Evolutionary conservation across 2,329 filamentous ascomycete genomes (phyloP).

Genomic region (Xylaria sp.): DNA sequence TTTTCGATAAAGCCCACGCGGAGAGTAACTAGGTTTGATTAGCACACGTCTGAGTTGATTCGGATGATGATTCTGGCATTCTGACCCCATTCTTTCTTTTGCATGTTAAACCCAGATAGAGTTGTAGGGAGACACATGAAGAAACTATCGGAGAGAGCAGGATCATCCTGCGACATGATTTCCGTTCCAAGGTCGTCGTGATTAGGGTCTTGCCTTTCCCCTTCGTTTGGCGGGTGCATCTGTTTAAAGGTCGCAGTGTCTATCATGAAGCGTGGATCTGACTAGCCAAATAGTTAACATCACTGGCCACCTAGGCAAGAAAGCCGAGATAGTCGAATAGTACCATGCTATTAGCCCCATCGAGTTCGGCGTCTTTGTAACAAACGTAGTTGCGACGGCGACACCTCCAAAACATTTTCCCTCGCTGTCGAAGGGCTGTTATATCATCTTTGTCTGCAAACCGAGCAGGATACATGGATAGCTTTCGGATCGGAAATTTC

Average conservation of each 20-base stretch:
- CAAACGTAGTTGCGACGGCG: slow-evolving; percentile 23
- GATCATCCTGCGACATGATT: slow-evolving; percentile 18
- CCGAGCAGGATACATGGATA: slow-evolving; percentile 14
- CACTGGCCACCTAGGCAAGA: neutral
- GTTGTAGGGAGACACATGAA: slow-evolving; percentile 29
- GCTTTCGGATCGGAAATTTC: slow-evolving; percentile 17
- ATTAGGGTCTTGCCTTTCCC: neutral
- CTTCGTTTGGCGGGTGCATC: slow-evolving; percentile 21
- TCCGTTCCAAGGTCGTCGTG: slow-evolving; percentile 19
- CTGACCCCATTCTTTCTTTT: slow-evolving; percentile 31
- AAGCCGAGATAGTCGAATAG: neutral
- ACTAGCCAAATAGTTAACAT: slow-evolving; percentile 15
- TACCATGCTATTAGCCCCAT: slow-evolving; percentile 13
- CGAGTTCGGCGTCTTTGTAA: slow-evolving; percentile 12
- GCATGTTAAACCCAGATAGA: slow-evolving; percentile 26
- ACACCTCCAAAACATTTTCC: slow-evolving; percentile 30
- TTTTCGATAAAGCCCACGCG: slow-evolving; percentile 22
- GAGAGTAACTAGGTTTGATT: slow-evolving; percentile 18
- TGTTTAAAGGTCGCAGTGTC: slow-evolving; percentile 24
- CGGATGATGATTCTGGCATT: neutral
- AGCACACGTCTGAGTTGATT: neutral
- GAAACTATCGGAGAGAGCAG: slow-evolving; percentile 5
- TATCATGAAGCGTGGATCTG: slow-evolving; percentile 24
- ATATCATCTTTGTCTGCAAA: slow-evolving; percentile 19
- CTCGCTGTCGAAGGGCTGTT: slow-evolving; percentile 10